A percentile compares a stretch with the other conserved stretches of the same genome.
These are phyloP conservation scores for Ceratocystis albifundus DNA, from an alignment of 2,329 filamentous ascomycete species.

Conservation along the genomic window DNA sequence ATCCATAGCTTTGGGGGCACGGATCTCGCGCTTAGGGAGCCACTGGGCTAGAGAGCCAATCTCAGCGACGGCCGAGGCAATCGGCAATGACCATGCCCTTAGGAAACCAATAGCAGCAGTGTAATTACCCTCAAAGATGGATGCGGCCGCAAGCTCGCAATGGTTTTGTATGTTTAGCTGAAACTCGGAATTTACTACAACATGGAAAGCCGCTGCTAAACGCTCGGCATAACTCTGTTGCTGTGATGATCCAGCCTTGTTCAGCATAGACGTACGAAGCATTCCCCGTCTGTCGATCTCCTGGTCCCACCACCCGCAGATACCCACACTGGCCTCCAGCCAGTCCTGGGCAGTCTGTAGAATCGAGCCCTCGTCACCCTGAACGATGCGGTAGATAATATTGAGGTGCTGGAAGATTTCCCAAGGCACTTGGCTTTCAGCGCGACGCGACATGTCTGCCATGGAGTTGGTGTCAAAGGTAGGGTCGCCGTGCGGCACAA, in stretches of 20 bases:
- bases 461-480: constrained; percentile 35
- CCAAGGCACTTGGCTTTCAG: constrained; percentile 80
- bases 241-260: constrained; percentile 15
- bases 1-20: constrained; percentile 35
- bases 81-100: constrained; percentile 65
- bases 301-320: constrained; percentile 93
- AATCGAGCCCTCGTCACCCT: constrained; percentile 65
- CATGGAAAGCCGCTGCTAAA: constrained; percentile 58
- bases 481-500: constrained; percentile 34
- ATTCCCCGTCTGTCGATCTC: constrained; percentile 52
- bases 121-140: constrained; percentile 69
- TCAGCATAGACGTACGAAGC: constrained; percentile 30
- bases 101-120: constrained; percentile 65
- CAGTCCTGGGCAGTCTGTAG: constrained; percentile 73
- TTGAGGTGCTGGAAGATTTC: constrained; percentile 77
- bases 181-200: constrained; percentile 58
- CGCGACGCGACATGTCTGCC: constrained; percentile 59
- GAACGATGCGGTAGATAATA: constrained; percentile 66
- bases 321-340: constrained; percentile 74
- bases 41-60: constrained; percentile 73
- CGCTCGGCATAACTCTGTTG: constrained; percentile 61
- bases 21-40: constrained; percentile 55
- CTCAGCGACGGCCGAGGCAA: constrained; percentile 70
- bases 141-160: constrained; percentile 71
- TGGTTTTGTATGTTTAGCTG: constrained; percentile 63